phyloP scores from a whole-genome alignment of 305 asterid species.

The Fraxinus greggii region DNA sequence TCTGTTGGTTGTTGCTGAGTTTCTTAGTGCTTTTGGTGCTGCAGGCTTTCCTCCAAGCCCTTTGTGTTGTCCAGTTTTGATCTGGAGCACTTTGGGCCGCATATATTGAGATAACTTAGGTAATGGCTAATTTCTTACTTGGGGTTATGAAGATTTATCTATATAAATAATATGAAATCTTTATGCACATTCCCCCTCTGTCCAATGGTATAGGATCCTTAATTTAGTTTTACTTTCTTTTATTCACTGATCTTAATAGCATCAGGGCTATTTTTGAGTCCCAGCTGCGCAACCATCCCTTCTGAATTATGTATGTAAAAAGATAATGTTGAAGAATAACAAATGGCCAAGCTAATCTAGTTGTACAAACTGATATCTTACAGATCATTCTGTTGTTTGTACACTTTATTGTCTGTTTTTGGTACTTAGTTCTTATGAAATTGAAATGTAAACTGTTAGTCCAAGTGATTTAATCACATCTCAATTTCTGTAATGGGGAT shows the following conservation, averaged over 20 bases:
- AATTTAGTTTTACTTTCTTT: neutral
- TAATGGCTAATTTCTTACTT: constrained; percentile 26
- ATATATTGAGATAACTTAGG: constrained; percentile 66
- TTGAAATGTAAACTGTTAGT: neutral
- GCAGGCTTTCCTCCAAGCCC: constrained; percentile 67
- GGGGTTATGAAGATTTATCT: neutral
- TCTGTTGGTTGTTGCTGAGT: constrained; percentile 61
- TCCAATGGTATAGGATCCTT: neutral
- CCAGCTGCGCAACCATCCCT: neutral
- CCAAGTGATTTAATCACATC: neutral
- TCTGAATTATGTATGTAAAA: neutral
- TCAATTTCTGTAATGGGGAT: neutral
- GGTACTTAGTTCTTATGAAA: neutral
- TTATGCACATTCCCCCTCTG: neutral
- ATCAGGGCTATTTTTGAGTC: neutral
- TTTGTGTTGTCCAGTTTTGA: constrained; percentile 57
- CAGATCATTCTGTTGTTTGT: neutral
- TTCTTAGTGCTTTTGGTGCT: constrained; percentile 55
- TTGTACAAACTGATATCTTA: neutral
- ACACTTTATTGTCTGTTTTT: neutral
- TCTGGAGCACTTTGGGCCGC: constrained; percentile 80
- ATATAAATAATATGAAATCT: neutral
- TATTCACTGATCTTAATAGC: neutral
- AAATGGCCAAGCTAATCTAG: neutral
- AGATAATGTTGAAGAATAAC: neutral